phyloP scores from a whole-genome alignment of 2,329 filamentous ascomycete genomes.

The Pseudogymnoascus verrucosus region DNA sequence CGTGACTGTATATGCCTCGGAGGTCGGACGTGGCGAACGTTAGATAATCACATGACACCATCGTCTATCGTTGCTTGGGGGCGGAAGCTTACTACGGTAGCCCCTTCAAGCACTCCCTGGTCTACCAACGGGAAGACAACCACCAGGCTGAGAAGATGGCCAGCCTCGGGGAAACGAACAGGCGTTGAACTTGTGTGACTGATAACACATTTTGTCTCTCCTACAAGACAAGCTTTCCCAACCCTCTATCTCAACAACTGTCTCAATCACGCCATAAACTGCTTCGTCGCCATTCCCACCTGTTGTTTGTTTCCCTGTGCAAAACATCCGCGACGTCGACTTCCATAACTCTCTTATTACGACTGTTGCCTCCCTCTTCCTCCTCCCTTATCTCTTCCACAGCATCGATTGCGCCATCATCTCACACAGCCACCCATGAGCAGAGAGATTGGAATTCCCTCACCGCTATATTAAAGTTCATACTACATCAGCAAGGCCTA shows the following conservation, averaged over 20 bases:
- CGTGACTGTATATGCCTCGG: neutral
- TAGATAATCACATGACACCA: neutral
- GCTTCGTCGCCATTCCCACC: neutral
- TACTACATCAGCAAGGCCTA: neutral
- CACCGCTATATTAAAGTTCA: constrained; percentile 1
- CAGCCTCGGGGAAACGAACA: constrained; percentile 1
- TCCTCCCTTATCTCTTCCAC: constrained; percentile 6
- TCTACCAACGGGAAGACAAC: neutral
- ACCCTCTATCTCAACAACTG: neutral
- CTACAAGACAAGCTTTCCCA: neutral
- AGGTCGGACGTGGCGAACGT: neutral
- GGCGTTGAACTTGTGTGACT: neutral
- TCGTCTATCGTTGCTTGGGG: neutral
- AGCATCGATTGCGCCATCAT: constrained; percentile 7
- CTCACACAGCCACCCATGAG: neutral
- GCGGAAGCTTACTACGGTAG: neutral
- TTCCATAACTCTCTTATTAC: neutral
- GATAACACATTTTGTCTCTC: constrained; percentile 7
- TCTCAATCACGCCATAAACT: constrained; percentile 6
- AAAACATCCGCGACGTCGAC: neutral
- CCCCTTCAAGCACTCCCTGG: neutral
- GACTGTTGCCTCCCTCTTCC: neutral
- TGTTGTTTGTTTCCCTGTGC: neutral
- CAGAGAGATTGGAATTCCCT: neutral
- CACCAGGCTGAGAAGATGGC: constrained; percentile 1